Conservation (phyloP, 2,329 filamentous ascomycete genomes). For the Cladophialophora psammophila region DNA sequence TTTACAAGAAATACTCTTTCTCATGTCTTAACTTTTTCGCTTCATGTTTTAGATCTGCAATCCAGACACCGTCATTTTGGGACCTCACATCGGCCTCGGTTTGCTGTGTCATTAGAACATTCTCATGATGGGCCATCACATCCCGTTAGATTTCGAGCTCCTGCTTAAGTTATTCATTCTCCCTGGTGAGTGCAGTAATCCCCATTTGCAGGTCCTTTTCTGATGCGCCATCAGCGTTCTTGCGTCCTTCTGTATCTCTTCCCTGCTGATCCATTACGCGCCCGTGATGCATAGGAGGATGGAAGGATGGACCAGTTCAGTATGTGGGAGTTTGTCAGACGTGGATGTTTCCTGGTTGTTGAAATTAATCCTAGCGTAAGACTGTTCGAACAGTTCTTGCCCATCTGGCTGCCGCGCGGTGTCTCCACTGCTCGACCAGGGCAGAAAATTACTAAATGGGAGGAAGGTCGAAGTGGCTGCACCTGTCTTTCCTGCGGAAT, state of each 20-base stretch:
- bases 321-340: background rate
- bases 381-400: background rate
- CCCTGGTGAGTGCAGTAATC: background rate
- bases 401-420: background rate
- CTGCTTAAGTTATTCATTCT: background rate
- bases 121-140: background rate
- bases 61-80: background rate
- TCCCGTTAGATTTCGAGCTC: background rate
- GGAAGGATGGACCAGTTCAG: background rate
- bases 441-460: background rate
- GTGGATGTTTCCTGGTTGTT: background rate
- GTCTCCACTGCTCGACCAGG: background rate
- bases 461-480: background rate
- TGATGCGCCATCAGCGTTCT: background rate
- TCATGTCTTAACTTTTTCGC: background rate
- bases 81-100: background rate
- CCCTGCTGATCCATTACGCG: background rate
- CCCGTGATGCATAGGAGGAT: background rate
- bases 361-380: background rate
- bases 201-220: background rate
- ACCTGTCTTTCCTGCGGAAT: slow-evolving; percentile 22
- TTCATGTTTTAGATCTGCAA: background rate
- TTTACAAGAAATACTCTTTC: slow-evolving; percentile 16
- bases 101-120: background rate
- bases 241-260: background rate